These are phyloP conservation scores for Fusarium buxicola DNA, from an alignment of 2,329 filamentous ascomycete species.

Conservation along the genomic window DNA sequence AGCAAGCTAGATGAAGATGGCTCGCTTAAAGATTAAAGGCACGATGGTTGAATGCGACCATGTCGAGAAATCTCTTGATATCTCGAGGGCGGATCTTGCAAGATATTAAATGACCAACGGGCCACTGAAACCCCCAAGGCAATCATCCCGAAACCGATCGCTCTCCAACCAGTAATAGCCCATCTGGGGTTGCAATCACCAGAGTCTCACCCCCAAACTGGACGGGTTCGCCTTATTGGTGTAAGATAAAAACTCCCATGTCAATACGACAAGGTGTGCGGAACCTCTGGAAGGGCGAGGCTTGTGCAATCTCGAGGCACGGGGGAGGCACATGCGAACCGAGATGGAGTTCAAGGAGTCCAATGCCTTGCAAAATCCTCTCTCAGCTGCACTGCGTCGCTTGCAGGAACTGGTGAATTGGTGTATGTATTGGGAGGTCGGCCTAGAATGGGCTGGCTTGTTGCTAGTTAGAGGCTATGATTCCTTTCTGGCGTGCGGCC, in stretches of 20 bases:
- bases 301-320: conserved; percentile 25
- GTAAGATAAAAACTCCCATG: conserved; percentile 39
- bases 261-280: conserved; percentile 22
- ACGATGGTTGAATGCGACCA: conserved; percentile 27
- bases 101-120: conserved; percentile 42
- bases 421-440: too few relatives aligned
- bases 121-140: conserved; percentile 27
- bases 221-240: conserved; percentile 36
- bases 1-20: conserved; percentile 8
- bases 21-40: conserved; percentile 15
- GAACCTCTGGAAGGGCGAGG: conserved; percentile 6
- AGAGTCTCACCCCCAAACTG: conserved; percentile 35
- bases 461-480: neutral
- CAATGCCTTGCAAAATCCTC: conserved; percentile 10
- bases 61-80: conserved; percentile 13
- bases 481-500: neutral
- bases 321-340: conserved; percentile 20
- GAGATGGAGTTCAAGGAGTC: conserved; percentile 20
- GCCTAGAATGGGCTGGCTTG: neutral
- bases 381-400: neutral
- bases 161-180: conserved; percentile 22
- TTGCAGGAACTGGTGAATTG: conserved; percentile 1
- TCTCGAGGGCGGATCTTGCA: conserved; percentile 32
- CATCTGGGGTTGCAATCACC: conserved; percentile 38
- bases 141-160: conserved; percentile 31